Conservation (phyloP, 495 filamentous ascomycete species). For the Daldinia caldariorum region DNA sequence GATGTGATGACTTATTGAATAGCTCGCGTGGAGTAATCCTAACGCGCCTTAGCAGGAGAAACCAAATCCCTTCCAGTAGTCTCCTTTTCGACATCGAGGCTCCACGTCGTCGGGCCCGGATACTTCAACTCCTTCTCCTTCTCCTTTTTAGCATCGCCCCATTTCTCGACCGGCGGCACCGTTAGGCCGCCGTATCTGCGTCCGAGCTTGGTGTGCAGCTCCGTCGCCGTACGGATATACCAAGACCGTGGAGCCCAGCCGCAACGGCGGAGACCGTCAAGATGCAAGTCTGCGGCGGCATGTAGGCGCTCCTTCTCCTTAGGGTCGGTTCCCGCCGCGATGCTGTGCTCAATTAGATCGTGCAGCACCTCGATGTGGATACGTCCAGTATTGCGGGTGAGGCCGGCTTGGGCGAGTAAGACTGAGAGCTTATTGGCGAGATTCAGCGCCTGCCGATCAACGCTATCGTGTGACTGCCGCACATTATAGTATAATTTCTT, state of each 20-base stretch:
- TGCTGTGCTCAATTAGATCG: slow-evolving; percentile 44
- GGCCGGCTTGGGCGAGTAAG: slow-evolving; percentile 61
- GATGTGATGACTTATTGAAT: slow-evolving; percentile 47
- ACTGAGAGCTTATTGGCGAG: slow-evolving; percentile 66
- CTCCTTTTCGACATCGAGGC: slow-evolving; percentile 29
- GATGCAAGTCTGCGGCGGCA: slow-evolving; percentile 22
- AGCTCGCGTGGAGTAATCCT: slow-evolving; percentile 18
- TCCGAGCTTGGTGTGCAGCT: slow-evolving; percentile 3
- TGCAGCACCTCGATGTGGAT: slow-evolving; percentile 67
- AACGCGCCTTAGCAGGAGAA: slow-evolving; percentile 32
- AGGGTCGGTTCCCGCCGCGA: background rate
- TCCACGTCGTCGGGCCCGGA: slow-evolving; percentile 29
- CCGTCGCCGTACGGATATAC: slow-evolving; percentile 3
- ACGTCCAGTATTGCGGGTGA: slow-evolving; percentile 61
- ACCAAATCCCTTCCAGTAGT: slow-evolving; percentile 26
- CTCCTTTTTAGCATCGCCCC: slow-evolving; percentile 31
- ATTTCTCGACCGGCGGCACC: slow-evolving; percentile 24
- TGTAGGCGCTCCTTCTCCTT: slow-evolving; percentile 25
- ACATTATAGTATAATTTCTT: slow-evolving; percentile 73
- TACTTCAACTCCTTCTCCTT: slow-evolving; percentile 36
- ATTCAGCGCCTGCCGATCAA: slow-evolving; percentile 63
- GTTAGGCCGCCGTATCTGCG: slow-evolving; percentile 17
- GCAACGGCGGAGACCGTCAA: slow-evolving; percentile 29
- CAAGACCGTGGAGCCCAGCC: slow-evolving; percentile 24
- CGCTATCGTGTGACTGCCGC: slow-evolving; percentile 64